phyloP scores from a whole-genome alignment of 257 asterid species.

The Jasminum sambac region DNA sequence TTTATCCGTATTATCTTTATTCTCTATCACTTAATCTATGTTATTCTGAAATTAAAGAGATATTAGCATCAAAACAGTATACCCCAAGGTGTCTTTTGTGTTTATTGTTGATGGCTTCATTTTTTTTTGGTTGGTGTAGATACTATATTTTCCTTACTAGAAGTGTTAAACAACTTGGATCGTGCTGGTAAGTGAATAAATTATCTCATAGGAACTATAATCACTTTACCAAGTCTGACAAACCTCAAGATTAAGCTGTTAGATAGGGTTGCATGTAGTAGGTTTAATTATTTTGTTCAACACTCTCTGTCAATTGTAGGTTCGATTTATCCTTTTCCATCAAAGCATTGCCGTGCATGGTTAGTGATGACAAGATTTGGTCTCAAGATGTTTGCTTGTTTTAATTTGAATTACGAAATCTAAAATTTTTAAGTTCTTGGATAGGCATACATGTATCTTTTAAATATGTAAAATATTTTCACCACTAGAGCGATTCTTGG shows the following conservation, averaged over 20 bases:
- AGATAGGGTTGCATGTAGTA: background rate
- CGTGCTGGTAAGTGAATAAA: background rate
- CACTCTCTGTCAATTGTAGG: background rate
- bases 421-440: no score
- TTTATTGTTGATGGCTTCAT: background rate
- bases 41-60: conserved; percentile 3
- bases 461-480: no score
- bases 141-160: background rate
- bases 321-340: no score
- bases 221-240: no score
- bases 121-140: conserved; percentile 7
- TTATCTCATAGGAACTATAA: no score
- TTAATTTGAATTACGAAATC: no score
- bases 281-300: background rate
- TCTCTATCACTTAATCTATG: background rate
- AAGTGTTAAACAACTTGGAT: background rate
- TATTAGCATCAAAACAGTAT: conserved; percentile 18
- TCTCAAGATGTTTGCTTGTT: no score
- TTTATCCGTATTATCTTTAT: no score
- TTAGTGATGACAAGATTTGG: no score
- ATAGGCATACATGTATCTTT: no score
- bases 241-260: background rate
- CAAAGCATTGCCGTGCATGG: no score
- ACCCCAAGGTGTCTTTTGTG: conserved; percentile 10
- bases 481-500: background rate